Conservation (phyloP, 1,284 basidiomycete species). For the Schizopora paradoxa region DNA sequence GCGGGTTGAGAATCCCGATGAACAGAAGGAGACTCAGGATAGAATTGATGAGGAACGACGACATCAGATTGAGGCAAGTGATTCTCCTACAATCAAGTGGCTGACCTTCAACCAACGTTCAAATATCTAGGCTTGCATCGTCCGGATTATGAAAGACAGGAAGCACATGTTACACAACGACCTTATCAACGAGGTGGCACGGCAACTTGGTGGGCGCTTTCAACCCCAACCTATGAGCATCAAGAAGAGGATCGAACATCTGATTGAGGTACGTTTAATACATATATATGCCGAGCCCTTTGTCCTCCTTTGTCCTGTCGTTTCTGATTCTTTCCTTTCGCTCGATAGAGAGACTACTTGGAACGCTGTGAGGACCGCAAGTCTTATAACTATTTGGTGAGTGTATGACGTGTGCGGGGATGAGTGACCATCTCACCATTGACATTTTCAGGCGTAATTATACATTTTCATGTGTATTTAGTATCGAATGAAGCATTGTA, state of each 20-base stretch:
- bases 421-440: too few relatives aligned
- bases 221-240: slow-evolving; percentile 80
- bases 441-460: too few relatives aligned
- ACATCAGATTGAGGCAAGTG: slow-evolving; percentile 86
- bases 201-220: slow-evolving; percentile 82
- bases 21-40: slow-evolving; percentile 87
- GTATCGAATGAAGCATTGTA: too few relatives aligned
- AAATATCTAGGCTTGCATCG: slow-evolving; percentile 79
- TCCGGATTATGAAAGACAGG: slow-evolving; percentile 96
- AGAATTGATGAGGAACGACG: slow-evolving; percentile 91
- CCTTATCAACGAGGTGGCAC: slow-evolving; percentile 86
- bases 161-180: slow-evolving; percentile 89
- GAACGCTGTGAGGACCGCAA: slow-evolving; percentile 18
- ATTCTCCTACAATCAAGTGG: slow-evolving; percentile 5
- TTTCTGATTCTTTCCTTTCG: not conserved
- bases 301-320: slow-evolving; percentile 1
- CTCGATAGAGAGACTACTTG: slow-evolving; percentile 13
- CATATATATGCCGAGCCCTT: not conserved
- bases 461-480: too few relatives aligned
- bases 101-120: slow-evolving; percentile 9
- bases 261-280: slow-evolving; percentile 77
- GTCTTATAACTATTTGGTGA: slow-evolving; percentile 18
- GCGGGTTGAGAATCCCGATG: slow-evolving; percentile 81
- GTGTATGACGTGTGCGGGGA: too few relatives aligned
- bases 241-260: slow-evolving; percentile 90